A percentile compares a stretch with the other conserved stretches of the same genome.
Conservation (phyloP, 2,329 filamentous ascomycete genomes). For the Monosporascus ibericus region DNA sequence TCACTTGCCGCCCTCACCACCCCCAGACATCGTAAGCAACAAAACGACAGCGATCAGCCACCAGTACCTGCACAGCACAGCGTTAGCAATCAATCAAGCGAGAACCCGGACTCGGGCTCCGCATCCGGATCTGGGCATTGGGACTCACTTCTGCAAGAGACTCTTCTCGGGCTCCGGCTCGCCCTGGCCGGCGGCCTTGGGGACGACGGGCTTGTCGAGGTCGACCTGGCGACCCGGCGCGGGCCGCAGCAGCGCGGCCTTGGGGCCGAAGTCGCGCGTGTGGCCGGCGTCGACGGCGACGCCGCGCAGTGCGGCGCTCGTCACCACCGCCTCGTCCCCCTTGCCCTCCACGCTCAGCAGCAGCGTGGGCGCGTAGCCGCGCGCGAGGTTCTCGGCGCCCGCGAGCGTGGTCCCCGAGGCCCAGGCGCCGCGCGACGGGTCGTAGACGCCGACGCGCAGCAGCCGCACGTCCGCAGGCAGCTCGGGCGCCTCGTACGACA, state of each 20-base stretch:
- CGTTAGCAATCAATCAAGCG: slow-evolving; percentile 4
- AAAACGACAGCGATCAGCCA: slow-evolving; percentile 53
- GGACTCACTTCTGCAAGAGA: slow-evolving; percentile 58
- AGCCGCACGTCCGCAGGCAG: slow-evolving; percentile 39
- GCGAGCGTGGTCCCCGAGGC: slow-evolving; percentile 49
- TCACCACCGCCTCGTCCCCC: slow-evolving; percentile 30
- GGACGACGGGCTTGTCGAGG: slow-evolving; percentile 58
- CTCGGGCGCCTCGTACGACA: slow-evolving; percentile 52
- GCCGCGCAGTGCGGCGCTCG: slow-evolving; percentile 49
- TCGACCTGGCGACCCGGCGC: slow-evolving; percentile 48
- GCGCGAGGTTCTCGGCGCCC: slow-evolving; percentile 50
- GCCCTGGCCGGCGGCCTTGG: slow-evolving; percentile 54
- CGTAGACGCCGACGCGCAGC: slow-evolving; percentile 54
- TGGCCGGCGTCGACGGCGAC: slow-evolving; percentile 56
- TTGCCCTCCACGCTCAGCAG: slow-evolving; percentile 42
- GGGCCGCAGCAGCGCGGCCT: slow-evolving; percentile 45
- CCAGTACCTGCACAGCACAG: slow-evolving; percentile 52
- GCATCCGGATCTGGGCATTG: no score
- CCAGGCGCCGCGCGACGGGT: slow-evolving; percentile 41
- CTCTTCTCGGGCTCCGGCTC: slow-evolving; percentile 54
- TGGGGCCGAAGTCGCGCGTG: slow-evolving; percentile 59
- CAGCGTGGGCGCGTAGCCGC: slow-evolving; percentile 55
- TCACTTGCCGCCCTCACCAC: slow-evolving; percentile 48
- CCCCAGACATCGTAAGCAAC: slow-evolving; percentile 47
- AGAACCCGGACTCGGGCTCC: neutral